Evolutionary conservation across 129 eudicot genomes (phyloP).

Genomic region (Flaveria bidentis): DNA sequence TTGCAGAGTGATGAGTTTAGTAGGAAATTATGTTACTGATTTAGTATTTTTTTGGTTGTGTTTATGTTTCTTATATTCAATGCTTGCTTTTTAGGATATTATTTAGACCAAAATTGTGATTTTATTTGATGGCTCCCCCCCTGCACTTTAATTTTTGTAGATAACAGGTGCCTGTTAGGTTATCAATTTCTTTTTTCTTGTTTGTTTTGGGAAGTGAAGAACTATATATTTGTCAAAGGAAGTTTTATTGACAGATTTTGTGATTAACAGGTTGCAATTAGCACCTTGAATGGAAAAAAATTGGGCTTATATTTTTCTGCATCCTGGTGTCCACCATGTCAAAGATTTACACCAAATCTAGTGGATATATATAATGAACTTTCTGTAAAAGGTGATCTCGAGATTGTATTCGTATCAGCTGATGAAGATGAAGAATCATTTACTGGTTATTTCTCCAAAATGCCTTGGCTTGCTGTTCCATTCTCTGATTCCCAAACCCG

Average conservation of each 20-base stretch:
- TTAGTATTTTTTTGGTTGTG: background rate
- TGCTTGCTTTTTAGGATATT: background rate
- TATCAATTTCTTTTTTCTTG: background rate
- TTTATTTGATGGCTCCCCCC: background rate
- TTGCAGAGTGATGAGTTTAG: conserved; percentile 1
- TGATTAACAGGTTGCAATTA: conserved; percentile 47
- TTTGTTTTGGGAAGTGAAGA: background rate
- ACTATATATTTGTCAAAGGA: background rate
- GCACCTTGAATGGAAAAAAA: conserved; percentile 54
- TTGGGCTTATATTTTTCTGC: conserved; percentile 83
- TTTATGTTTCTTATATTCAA: background rate
- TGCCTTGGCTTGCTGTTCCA: conserved; percentile 96
- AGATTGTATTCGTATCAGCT: conserved; percentile 62
- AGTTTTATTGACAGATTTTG: background rate
- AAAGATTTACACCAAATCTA: conserved; percentile 67
- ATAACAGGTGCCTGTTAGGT: background rate
- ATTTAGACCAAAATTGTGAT: background rate
- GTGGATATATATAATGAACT: conserved; percentile 70
- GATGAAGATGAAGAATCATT: conserved; percentile 70
- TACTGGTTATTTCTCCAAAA: conserved; percentile 60
- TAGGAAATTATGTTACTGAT: background rate
- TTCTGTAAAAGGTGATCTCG: conserved; percentile 45
- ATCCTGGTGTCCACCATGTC: conserved; percentile 92
- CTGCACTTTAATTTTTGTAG: no score
- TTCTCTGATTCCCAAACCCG: conserved; percentile 58